Base-by-base conservation (phyloP, 176 grass and related monocot species). In the Dendrocalamus sinicus region DNA sequence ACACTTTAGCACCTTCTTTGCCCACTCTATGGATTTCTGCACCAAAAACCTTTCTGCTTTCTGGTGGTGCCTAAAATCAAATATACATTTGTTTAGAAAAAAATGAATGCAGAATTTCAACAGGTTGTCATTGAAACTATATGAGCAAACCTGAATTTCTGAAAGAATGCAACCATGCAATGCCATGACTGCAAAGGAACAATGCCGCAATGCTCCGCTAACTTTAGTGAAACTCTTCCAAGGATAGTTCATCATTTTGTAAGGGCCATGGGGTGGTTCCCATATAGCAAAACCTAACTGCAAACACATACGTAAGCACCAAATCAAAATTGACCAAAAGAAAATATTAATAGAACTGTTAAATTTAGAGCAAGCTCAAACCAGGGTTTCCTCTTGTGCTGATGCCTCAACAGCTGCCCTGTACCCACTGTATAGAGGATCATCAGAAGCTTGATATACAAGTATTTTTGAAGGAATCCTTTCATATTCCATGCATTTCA, bases 131-230 rank as follows among this genome's bases (percentile, higher is more conserved):
- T 75, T 54, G 3, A 58, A 44, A 77, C 20, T 41, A 72, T 48
- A 82, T 67, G 63, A 43, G 65, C 77, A 81, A 81, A 99, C 97
- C 94, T 96, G 97, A 79, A 99, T 96, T 92, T 99, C 97, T 26
- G 97, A 92, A 72, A 99, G 92, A 94, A 99, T 94, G 90, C 94
- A 99, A 45, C 94, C 97, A 90, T 99, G 97, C 85, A 99, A 91
- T 14, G 97, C 97, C 97, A 99, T 99, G 64, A 99, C 90, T 76
- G 79, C 93, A 43, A 99, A 99, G 67, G 94, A 91, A 83, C 94
- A 99, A 53, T 99, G 94, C 75, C 97, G 91, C 67, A 99, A 86
- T 65, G 97, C 92, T 77, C 97, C 97, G 73, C 94, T 65, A 87
- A 99, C 90, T 96, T 85, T 94, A 51, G 91, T 89, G 79, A 90